These are phyloP conservation scores for Neurospora sp. DNA, from an alignment of 2,329 filamentous ascomycete genomes.

Conservation along the genomic window DNA sequence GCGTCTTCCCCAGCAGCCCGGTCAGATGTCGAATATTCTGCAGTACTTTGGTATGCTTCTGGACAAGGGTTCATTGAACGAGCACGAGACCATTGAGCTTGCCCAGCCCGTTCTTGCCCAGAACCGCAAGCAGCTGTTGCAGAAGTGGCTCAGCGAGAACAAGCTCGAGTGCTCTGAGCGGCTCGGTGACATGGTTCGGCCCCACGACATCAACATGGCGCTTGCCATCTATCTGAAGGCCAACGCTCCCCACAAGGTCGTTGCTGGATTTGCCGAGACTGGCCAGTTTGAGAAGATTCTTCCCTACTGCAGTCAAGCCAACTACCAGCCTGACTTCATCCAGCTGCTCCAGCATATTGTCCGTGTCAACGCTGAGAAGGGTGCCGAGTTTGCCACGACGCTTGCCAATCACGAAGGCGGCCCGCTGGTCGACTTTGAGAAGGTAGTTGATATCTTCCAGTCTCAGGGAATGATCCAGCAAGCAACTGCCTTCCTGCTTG, in stretches of 20 bases:
- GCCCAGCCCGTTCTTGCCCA: slow-evolving; percentile 87
- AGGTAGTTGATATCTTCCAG: slow-evolving; percentile 95
- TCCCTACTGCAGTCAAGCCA: slow-evolving; percentile 73
- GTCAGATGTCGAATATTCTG: slow-evolving; percentile 85
- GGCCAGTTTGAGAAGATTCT: slow-evolving; percentile 96
- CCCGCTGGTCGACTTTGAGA: slow-evolving; percentile 81
- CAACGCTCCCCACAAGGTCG: slow-evolving; percentile 84
- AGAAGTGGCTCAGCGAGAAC: slow-evolving; percentile 96
- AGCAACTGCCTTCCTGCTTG: slow-evolving; percentile 93
- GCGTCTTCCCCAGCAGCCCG: slow-evolving; percentile 65
- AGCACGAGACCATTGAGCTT: slow-evolving; percentile 87
- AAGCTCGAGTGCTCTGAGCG: slow-evolving; percentile 96
- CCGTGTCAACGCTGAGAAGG: slow-evolving; percentile 84
- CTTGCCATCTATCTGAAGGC: slow-evolving; percentile 84
- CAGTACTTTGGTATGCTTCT: slow-evolving; percentile 97
- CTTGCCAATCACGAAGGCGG: slow-evolving; percentile 83
- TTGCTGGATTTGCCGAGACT: slow-evolving; percentile 88
- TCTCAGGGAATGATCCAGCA: slow-evolving; percentile 97
- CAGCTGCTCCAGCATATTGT: slow-evolving; percentile 87
- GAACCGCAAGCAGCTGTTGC: slow-evolving; percentile 87
- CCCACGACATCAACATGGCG: slow-evolving; percentile 81
- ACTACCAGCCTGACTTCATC: slow-evolving; percentile 94
- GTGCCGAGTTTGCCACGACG: slow-evolving; percentile 85
- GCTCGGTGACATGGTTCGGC: slow-evolving; percentile 84
- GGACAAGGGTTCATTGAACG: slow-evolving; percentile 88